Evolutionary conservation across 2,329 filamentous ascomycete genomes (phyloP), one percentile per base, ranked within the genome.

Genomic region (Alternaria metachromatica): DNA sequence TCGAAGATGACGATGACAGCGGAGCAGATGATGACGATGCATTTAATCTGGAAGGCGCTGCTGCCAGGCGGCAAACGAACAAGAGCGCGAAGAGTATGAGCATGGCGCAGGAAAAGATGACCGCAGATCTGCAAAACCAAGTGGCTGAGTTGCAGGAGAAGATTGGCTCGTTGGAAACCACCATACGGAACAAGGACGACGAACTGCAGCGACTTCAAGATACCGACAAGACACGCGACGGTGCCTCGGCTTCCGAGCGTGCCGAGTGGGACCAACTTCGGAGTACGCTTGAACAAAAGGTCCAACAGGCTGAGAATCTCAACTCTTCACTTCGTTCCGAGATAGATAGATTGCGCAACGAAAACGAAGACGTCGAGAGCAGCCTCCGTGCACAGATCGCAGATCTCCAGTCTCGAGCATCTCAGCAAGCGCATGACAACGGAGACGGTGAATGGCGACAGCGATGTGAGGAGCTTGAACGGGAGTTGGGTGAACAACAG

Each of bases 321-420:
- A 96, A 94, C 71, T 88, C 88, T n/a, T 90, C 90, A 3, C 83
- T 98, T 59, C 90, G 92, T 75, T 85, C 89, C 49, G 93, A 97
- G 76, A 83, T 98, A 28, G 91, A 96, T 53, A 87, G 87, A 55
- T 82, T 95, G 63, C 88, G 90, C 63, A 85, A 85, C 51, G 89
- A 93, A 44, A 92, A 94, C 64, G 86, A 87, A 3, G 84, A 83
- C 20, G 87, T 89, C 66, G 87, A 90, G 57, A 86, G 85, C 41
- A 86, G 88, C 58, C 82, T 95, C 20, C 87, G 87, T 55, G 84
- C 87, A 23, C 87, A 93, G 65, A 80, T 94, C 13, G 87, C 89
- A 43, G 84, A 88, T 25, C 72, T 79, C 18, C 72, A 77, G 57
- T 65, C 67, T 13, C 72, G 69, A n/a, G 63, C 75, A 30, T 65